Base-by-base conservation (phyloP, 2,329 filamentous ascomycete genomes). In the Neocucurbitaria cava region DNA sequence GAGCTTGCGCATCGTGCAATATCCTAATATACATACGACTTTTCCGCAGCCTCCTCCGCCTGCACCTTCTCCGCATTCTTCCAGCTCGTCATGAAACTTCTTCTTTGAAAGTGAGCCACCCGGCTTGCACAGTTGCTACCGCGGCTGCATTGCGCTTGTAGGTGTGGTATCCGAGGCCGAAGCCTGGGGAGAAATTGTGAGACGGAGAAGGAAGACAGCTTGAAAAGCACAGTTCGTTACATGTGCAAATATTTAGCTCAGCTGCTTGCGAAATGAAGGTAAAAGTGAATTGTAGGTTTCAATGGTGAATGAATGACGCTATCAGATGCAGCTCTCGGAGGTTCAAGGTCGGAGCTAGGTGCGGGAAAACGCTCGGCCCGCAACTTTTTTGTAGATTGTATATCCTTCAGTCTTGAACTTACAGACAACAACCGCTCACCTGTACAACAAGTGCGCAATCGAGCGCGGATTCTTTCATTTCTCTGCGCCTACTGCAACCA, bases 161-260 rank as follows among this genome's bases (percentile, higher is more conserved):
- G 69, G 72, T 75, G 68, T 52, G 68, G 71, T 79, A 78, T 79
- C 69, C 77, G 73, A 70, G 76, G 77, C 74, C 78, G 78, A 65
- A 81, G 76, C 74, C 76, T 74, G 72, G 76, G 68, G 52, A 80
- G 64, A 60, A 68, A 70, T 55, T 74, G 70, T 64, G 72, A 64
- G 48, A 58, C 52, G 35, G 64, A 66, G 54, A 74, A 59, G 70
- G 72, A 69, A 80, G 77, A 78, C 79, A 82, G 78, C 36, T 71
- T 80, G 76, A 74, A 70, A 18, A 38, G 23, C 33, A 36, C 18
- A 42, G 24, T 40, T 6, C 38, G 47, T 59, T 52, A 63, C 62
- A 66, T 65, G 48, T 46, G 52, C 49, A n/a, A 36, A 39, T 3
- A 42, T 26, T n/a, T 46, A 41, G 28, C 51, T n/a, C 31, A 17